phyloP scores from a whole-genome alignment of 768 basidiomycete genomes.

The Clathrus columnatus region DNA sequence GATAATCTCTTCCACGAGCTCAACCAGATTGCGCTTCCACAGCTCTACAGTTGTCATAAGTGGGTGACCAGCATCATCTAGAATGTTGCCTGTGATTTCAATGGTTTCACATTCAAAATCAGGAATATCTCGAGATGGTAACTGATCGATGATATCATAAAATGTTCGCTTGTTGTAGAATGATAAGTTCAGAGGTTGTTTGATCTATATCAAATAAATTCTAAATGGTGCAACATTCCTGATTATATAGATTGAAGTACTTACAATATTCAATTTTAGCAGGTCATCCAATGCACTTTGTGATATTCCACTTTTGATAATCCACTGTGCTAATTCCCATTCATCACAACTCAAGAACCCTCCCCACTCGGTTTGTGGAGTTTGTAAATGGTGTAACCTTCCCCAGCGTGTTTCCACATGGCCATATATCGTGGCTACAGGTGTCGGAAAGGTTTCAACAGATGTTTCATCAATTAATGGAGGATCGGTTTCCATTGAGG shows the following conservation, averaged over 20 bases:
- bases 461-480: too few relatives aligned
- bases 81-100: neutral
- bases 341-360: constrained; percentile 18
- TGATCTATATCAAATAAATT: neutral
- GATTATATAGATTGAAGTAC: constrained; percentile 17
- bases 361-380: too few relatives aligned
- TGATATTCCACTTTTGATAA: constrained; percentile 19
- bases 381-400: too few relatives aligned
- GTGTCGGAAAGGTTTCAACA: too few relatives aligned
- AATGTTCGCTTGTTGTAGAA: neutral
- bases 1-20: neutral
- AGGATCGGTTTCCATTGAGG: too few relatives aligned
- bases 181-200: neutral
- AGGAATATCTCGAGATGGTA: neutral
- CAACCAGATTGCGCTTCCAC: neutral
- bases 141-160: neutral
- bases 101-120: neutral
- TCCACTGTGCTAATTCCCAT: constrained; percentile 27
- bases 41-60: neutral
- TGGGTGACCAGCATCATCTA: neutral
- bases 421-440: too few relatives aligned
- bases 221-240: neutral
- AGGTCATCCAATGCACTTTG: constrained; percentile 24
- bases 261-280: constrained; percentile 3
- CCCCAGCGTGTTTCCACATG: too few relatives aligned